A percentile compares a stretch with the other conserved stretches of the same genome.
Conservation (phyloP, 768 basidiomycete species). For the Lactarius akahatsu region DNA sequence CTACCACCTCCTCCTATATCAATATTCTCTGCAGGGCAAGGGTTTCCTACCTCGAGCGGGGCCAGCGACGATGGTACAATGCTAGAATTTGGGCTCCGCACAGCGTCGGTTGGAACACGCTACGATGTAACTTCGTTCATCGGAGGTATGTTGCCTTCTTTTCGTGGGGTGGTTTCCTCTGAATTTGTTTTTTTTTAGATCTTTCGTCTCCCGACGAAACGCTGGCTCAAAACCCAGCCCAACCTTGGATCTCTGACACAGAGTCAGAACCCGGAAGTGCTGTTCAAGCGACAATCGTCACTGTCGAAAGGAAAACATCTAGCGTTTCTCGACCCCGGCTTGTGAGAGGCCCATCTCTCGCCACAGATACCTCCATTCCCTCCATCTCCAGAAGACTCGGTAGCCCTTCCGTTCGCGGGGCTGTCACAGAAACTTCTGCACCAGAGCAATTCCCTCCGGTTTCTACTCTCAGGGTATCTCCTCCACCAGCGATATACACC, state of each 20-base stretch:
- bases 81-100: slow-evolving; percentile 26
- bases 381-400: background rate
- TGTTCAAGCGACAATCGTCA: slow-evolving; percentile 17
- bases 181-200: slow-evolving; percentile 31
- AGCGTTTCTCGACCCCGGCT: slow-evolving; percentile 14
- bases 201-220: slow-evolving; percentile 36
- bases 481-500: background rate
- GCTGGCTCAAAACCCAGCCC: background rate
- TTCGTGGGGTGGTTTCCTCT: background rate
- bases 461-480: background rate
- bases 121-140: slow-evolving; percentile 80
- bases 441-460: background rate
- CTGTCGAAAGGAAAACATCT: slow-evolving; percentile 24
- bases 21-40: slow-evolving; percentile 31
- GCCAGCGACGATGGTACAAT: slow-evolving; percentile 6
- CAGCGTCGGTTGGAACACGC: slow-evolving; percentile 50
- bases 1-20: slow-evolving; percentile 33
- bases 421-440: background rate
- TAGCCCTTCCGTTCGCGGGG: background rate
- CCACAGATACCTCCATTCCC: background rate
- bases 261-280: slow-evolving; percentile 17
- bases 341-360: background rate
- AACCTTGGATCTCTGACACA: slow-evolving; percentile 7
- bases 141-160: slow-evolving; percentile 39
- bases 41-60: slow-evolving; percentile 27